phyloP scores from a whole-genome alignment of 495 filamentous ascomycete species.

The Cairneyella variabilis region DNA sequence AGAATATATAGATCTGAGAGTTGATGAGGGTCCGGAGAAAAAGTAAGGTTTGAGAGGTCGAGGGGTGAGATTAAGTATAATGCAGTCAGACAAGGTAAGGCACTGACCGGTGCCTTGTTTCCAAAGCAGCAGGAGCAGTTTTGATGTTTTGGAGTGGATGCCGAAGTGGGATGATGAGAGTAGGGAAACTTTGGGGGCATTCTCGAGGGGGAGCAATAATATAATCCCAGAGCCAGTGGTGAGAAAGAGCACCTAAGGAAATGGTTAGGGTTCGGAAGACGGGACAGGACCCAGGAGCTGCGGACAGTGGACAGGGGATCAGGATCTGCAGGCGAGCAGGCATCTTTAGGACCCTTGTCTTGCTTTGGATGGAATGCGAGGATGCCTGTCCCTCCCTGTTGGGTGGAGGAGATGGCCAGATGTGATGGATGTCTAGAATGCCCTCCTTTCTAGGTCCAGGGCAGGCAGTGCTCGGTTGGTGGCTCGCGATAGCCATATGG shows the following conservation, averaged over 20 bases:
- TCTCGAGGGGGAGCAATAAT: neutral
- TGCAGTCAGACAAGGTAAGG: conserved; percentile 11
- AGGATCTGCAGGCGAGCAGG: neutral
- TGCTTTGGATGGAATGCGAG: neutral
- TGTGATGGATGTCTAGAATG: neutral
- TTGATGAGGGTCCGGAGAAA: conserved; percentile 1
- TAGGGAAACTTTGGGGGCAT: neutral
- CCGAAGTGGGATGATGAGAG: neutral
- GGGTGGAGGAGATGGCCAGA: neutral
- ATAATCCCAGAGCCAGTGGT: no score
- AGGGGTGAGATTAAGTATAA: conserved; percentile 24
- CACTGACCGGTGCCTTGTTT: conserved; percentile 1
- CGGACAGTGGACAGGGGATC: neutral
- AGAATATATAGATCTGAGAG: conserved; percentile 19
- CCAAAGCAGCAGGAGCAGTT: neutral
- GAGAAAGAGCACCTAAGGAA: no score
- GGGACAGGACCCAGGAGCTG: neutral
- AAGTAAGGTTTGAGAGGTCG: conserved; percentile 4
- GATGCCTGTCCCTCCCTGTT: neutral
- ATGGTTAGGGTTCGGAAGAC: no score
- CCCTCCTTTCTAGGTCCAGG: no score
- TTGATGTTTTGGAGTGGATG: neutral
- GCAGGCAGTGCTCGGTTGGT: no score
- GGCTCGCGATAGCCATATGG: no score
- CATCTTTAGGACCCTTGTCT: neutral